Conservation (phyloP, 1,284 basidiomycete species). For the Ceratobasidium sp. region DNA sequence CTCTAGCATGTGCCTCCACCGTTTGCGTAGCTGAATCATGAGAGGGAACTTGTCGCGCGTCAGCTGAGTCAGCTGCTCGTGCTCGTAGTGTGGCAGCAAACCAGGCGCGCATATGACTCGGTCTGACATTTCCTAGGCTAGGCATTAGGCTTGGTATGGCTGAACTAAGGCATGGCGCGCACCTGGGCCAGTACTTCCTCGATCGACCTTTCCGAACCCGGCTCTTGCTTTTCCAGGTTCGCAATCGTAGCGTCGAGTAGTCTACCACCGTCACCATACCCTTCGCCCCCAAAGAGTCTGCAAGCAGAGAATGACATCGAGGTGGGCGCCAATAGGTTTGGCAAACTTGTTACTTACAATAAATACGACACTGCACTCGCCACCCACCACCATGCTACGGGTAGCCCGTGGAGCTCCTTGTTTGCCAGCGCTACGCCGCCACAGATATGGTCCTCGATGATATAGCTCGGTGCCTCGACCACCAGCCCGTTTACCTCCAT, state of each 20-base stretch:
- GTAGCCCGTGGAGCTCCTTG: conserved; percentile 6
- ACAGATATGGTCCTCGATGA: conserved; percentile 21
- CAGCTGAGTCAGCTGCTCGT: conserved; percentile 19
- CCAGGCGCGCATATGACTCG: conserved; percentile 24
- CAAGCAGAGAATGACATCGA: not conserved
- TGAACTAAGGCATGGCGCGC: not conserved
- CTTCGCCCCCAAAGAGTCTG: conserved; percentile 8
- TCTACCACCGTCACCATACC: conserved; percentile 9
- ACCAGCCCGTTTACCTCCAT: conserved; percentile 1
- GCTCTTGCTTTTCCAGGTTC: not conserved
- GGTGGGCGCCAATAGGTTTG: not conserved
- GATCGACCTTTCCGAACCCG: not conserved
- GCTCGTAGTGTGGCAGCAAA: conserved; percentile 21
- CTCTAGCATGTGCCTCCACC: conserved; percentile 13
- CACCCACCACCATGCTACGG: conserved; percentile 22
- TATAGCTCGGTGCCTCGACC: conserved; percentile 18
- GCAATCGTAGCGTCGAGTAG: not conserved
- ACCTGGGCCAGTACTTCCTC: conserved; percentile 8
- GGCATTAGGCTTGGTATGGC: not conserved
- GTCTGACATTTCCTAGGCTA: conserved; percentile 10
- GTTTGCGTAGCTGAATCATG: not conserved
- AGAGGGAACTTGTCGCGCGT: not conserved
- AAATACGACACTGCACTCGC: conserved; percentile 12
- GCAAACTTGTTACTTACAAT: not conserved
- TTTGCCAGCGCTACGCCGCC: conserved; percentile 27